phyloP scores from a whole-genome alignment of 225 moss, liverwort and hornwort species.

The Sphagnum contortum region DNA sequence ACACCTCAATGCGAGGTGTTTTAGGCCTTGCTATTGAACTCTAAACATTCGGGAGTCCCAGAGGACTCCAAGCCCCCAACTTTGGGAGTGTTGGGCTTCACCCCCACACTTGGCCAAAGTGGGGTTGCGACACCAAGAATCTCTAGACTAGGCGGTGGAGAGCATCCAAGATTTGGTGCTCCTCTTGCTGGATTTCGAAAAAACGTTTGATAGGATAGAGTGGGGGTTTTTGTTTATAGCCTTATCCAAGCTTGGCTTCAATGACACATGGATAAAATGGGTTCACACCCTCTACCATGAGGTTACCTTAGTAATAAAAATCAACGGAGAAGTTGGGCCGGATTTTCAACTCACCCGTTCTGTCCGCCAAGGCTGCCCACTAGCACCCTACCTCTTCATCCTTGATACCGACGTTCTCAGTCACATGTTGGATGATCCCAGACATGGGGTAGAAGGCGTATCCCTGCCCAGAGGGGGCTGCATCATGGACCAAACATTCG shows the following conservation, averaged over 20 bases:
- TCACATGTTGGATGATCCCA: slow-evolving; percentile 1
- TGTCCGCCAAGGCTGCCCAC: too few species aligned
- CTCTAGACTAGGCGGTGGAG: too few species aligned
- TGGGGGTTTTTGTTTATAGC: not conserved
- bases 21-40: too few species aligned
- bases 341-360: not conserved
- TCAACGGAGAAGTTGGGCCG: not conserved
- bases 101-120: too few species aligned
- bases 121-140: too few species aligned
- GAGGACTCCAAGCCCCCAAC: too few species aligned
- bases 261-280: not conserved
- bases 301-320: not conserved
- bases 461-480: not conserved
- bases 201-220: not conserved
- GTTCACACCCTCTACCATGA: not conserved
- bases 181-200: slow-evolving; percentile 1
- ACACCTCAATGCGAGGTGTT: too few species aligned
- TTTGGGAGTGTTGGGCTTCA: too few species aligned
- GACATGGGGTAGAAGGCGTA: not conserved
- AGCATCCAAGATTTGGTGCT: too few species aligned
- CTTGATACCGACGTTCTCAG: not conserved
- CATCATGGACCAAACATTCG: not conserved
- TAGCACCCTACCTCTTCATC: slow-evolving; percentile 1
- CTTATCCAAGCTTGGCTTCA: not conserved
- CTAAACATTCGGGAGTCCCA: too few species aligned